These are phyloP conservation scores for Cruciata laevipes DNA, from an alignment of 257 asterid genomes.

Conservation along the genomic window DNA sequence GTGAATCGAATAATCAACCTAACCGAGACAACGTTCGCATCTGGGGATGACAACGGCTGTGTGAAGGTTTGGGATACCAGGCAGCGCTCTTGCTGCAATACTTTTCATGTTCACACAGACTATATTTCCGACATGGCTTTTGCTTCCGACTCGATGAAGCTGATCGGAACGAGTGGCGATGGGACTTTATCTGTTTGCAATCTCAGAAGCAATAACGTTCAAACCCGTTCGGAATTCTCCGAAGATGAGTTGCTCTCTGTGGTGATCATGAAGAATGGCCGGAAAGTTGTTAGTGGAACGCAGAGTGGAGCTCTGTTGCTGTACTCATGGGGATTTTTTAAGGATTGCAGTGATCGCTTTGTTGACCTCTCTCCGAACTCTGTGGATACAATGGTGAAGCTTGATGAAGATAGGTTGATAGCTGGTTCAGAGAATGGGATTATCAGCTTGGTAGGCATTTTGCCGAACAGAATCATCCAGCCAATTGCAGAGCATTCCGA, in stretches of 20 bases:
- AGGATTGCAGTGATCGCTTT: constrained; percentile 94
- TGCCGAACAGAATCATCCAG: constrained; percentile 86
- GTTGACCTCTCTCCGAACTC: constrained; percentile 79
- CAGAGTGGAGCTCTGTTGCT: constrained; percentile 63
- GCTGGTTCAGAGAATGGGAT: constrained; percentile 85
- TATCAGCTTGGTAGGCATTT: constrained; percentile 75
- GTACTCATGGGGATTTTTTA: constrained; percentile 96
- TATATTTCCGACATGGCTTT: constrained; percentile 79
- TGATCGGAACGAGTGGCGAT: constrained; percentile 85
- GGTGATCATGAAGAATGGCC: too few species aligned
- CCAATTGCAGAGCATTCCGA: constrained; percentile 94
- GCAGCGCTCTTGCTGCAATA: constrained; percentile 72
- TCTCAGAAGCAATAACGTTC: constrained; percentile 83
- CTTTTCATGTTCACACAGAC: constrained; percentile 68
- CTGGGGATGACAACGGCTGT: constrained; percentile 90
- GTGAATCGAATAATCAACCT: constrained; percentile 71
- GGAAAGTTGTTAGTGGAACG: constrained; percentile 80
- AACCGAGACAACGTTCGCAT: constrained; percentile 78
- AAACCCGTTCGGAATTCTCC: constrained; percentile 83
- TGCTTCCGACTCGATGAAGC: constrained; percentile 72
- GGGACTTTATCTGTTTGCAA: constrained; percentile 92
- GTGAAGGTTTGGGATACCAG: constrained; percentile 96
- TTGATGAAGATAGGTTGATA: constrained; percentile 85
- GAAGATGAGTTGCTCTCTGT: too few species aligned
- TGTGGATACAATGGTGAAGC: constrained; percentile 67